A percentile compares a stretch with the other conserved stretches of the same genome.
phyloP scores from a whole-genome alignment of 202 grass and related monocot species.

The Saccharum hybrid region DNA sequence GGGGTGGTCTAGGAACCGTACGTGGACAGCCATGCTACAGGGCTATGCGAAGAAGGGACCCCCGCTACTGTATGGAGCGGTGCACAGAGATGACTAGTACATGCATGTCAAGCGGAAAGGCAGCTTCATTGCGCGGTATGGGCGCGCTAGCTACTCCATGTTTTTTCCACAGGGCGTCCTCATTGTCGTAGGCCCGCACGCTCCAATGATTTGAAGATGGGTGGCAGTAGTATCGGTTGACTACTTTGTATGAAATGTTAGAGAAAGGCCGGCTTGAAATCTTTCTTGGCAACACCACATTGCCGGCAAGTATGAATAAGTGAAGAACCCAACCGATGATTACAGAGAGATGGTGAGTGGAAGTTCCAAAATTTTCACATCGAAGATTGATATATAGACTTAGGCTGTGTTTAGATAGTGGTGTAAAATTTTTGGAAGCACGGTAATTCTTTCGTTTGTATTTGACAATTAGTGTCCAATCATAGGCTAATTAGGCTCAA shows the following conservation, averaged over 20 bases:
- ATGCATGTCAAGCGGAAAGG: constrained; percentile 4
- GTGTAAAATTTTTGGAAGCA: no score
- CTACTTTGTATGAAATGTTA: not conserved
- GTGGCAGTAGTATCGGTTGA: no score
- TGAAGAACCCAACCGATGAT: no score
- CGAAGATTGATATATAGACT: no score
- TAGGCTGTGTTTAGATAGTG: no score
- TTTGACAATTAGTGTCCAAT: no score
- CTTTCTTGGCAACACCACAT: no score
- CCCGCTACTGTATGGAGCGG: not conserved
- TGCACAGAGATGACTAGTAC: constrained; percentile 11
- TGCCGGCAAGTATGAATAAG: no score
- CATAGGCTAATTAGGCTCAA: no score
- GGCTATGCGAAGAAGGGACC: constrained; percentile 10
- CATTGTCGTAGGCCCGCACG: not conserved
- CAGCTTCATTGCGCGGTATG: constrained; percentile 32
- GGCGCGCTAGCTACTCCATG: constrained; percentile 8
- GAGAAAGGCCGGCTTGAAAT: not conserved
- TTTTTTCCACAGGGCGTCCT: not conserved
- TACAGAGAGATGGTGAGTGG: no score
- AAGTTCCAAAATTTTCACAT: no score
- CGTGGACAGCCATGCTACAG: constrained; percentile 13
- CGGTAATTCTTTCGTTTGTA: no score
- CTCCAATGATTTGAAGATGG: constrained; percentile 5
- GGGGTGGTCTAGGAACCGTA: not conserved